A percentile compares a stretch with the other conserved stretches of the same genome.
Evolutionary conservation across 2,329 filamentous ascomycete genomes (phyloP).

Genomic region (Hirsutella thompsonii): DNA sequence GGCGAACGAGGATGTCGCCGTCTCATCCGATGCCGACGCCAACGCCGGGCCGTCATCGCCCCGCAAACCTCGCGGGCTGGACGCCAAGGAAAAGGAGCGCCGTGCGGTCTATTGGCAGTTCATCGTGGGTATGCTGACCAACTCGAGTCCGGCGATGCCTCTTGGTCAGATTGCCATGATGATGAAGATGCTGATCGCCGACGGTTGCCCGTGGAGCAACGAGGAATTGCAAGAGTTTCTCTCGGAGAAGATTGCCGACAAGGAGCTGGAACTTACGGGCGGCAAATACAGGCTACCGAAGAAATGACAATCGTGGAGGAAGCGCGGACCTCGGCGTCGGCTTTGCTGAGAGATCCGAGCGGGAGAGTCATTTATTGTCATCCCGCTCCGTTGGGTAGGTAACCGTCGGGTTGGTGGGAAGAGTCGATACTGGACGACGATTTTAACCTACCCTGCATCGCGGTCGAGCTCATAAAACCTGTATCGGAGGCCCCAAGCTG

Average conservation of each 20-base stretch:
- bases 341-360: too few relatives aligned
- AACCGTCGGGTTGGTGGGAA: too few relatives aligned
- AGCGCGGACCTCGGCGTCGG: neutral
- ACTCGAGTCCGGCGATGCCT: conserved; percentile 70
- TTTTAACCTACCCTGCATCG: too few relatives aligned
- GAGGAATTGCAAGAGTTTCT: conserved; percentile 80
- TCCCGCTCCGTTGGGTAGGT: too few relatives aligned
- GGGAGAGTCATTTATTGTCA: too few relatives aligned
- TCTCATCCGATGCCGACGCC: conserved; percentile 8
- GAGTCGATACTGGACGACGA: too few relatives aligned
- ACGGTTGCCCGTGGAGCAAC: conserved; percentile 79
- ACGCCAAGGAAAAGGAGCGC: conserved; percentile 50
- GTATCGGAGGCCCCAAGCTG: too few relatives aligned
- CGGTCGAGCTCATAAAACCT: too few relatives aligned
- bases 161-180: conserved; percentile 78
- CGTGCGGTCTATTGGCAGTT: conserved; percentile 74
- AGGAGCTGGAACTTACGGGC: conserved; percentile 54
- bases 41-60: conserved; percentile 24
- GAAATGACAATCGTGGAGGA: conserved; percentile 27
- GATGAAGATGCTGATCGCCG: conserved; percentile 82
- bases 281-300: conserved; percentile 57
- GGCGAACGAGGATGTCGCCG: conserved; percentile 18
- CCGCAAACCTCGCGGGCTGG: conserved; percentile 40
- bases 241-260: conserved; percentile 60
- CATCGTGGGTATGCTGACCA: conserved; percentile 89